Percentiles rank a stretch among this genome's conserved stretches.
Evolutionary conservation across 2,329 filamentous ascomycete species (phyloP).

Genomic region (Aspergillus bombycis): DNA sequence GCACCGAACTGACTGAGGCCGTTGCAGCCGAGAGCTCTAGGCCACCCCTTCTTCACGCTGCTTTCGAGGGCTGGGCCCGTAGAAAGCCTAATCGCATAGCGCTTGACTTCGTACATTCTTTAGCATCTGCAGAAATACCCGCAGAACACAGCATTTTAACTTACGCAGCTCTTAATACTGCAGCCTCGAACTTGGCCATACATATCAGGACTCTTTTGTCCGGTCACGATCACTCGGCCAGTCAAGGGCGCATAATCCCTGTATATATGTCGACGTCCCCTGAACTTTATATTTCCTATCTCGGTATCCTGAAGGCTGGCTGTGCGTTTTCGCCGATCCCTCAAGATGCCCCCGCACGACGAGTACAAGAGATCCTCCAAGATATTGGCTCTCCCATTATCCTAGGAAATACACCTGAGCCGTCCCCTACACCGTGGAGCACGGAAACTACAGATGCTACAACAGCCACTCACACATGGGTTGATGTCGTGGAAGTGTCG

Average conservation of each 20-base stretch:
- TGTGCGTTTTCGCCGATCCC: conserved; percentile 44
- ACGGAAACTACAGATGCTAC: not conserved
- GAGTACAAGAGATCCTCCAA: conserved; percentile 31
- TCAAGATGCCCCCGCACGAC: conserved; percentile 36
- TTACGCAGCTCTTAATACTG: conserved; percentile 28
- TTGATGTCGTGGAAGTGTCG: conserved; percentile 26
- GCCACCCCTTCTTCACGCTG: conserved; percentile 27
- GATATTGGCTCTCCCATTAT: conserved; percentile 32
- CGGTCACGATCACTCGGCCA: not conserved
- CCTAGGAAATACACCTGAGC: conserved; percentile 23
- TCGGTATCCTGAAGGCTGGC: conserved; percentile 41
- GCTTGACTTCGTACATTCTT: conserved; percentile 32
- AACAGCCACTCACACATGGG: conserved; percentile 18
- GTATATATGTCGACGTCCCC: conserved; percentile 37
- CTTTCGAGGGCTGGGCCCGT: conserved; percentile 31
- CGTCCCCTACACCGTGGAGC: conserved; percentile 16
- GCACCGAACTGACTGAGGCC: conserved; percentile 9
- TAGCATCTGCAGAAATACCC: conserved; percentile 17
- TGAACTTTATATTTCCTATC: conserved; percentile 43
- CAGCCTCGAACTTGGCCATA: conserved; percentile 26
- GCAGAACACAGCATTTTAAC: conserved; percentile 30
- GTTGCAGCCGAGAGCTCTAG: conserved; percentile 3
- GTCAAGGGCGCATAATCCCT: conserved; percentile 27
- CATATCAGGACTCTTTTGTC: conserved; percentile 22
- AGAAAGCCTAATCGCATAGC: conserved; percentile 27